phyloP scores from a whole-genome alignment of 2,329 filamentous ascomycete species.

The Geosmithia morbida region DNA sequence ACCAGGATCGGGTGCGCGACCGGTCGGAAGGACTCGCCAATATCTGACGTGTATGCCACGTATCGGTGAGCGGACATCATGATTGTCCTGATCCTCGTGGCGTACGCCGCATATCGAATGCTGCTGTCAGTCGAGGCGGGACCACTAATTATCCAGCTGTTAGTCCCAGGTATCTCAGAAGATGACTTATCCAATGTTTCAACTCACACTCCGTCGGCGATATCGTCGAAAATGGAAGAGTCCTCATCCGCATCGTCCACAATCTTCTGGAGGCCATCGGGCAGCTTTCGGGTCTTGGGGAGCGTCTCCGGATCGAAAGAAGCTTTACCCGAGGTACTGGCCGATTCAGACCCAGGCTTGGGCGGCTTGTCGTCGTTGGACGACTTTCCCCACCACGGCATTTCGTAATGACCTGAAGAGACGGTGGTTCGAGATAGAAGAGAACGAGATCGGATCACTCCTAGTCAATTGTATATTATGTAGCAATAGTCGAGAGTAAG shows the following conservation, averaged over 20 bases:
- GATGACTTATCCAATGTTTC: background rate
- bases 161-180: background rate
- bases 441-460: background rate
- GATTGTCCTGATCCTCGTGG: slow-evolving; percentile 70
- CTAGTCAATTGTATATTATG: too few relatives aligned
- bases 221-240: slow-evolving; percentile 61
- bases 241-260: slow-evolving; percentile 45
- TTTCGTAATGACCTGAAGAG: slow-evolving; percentile 4
- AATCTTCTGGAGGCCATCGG: slow-evolving; percentile 39
- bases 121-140: slow-evolving; percentile 72
- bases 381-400: slow-evolving; percentile 29
- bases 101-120: slow-evolving; percentile 87
- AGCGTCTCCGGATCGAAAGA: slow-evolving; percentile 30
- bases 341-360: slow-evolving; percentile 12
- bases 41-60: slow-evolving; percentile 91
- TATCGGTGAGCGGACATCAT: slow-evolving; percentile 86
- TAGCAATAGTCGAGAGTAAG: background rate
- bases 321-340: slow-evolving; percentile 10
- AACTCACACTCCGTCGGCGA: slow-evolving; percentile 67
- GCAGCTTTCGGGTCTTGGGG: slow-evolving; percentile 34
- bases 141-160: slow-evolving; percentile 8
- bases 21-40: slow-evolving; percentile 91
- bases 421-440: background rate
- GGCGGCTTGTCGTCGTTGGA: slow-evolving; percentile 10
- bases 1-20: slow-evolving; percentile 78